Base-by-base conservation (phyloP, 2,329 filamentous ascomycete species). In the Ophiostoma quercus region DNA sequence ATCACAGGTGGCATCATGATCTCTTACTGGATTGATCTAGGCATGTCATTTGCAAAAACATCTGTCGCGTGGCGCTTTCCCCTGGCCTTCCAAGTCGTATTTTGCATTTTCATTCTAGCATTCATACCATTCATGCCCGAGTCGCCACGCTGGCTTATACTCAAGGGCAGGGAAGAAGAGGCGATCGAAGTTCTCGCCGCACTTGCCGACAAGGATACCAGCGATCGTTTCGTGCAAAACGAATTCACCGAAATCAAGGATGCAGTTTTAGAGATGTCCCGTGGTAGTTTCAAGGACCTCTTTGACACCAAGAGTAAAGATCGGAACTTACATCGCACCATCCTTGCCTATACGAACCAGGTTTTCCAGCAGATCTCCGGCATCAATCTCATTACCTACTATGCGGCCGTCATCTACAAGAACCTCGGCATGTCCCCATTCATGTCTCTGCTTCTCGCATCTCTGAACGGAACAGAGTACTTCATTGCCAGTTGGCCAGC, bases 11-110 rank as follows among this genome's bases (percentile, higher is more conserved):
- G 85, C 47, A 84, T 87, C 75, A 84, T 83, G 75, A 79, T 87
- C 29, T 83, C 82, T 3, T 87, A 87, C 77, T 88, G 86, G 86
- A 80, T 88, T 66, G 85, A 88, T 72, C 83, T 86, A 60, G 86
- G 84, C 25, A 80, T 87, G 72, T 84, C 82, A 2, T 87, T 84
- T 73, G 80, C 82, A 3, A 83, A 79, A 1, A 80, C 80, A 66
- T 82, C 81, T 12, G 80, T 84, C 32, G 78, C 81, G 0, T 87
- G 87, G 88, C 81, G 88, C 2, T 88, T 89, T 75, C 87, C 88
- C 0, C 79, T 89, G 22, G 84, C 82, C 1, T 84, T 87, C 75
- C 84, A 86, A 74, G 82, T 88, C 37, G 73, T 84, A 32, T 89
- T 89, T 75, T 86, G 85, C 37, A 14, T 88, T 8, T 81, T 88